Evolutionary conservation across 768 basidiomycete genomes (phyloP), one percentile per base, ranked within the genome.

Genomic region (Tulasnella sp.): DNA sequence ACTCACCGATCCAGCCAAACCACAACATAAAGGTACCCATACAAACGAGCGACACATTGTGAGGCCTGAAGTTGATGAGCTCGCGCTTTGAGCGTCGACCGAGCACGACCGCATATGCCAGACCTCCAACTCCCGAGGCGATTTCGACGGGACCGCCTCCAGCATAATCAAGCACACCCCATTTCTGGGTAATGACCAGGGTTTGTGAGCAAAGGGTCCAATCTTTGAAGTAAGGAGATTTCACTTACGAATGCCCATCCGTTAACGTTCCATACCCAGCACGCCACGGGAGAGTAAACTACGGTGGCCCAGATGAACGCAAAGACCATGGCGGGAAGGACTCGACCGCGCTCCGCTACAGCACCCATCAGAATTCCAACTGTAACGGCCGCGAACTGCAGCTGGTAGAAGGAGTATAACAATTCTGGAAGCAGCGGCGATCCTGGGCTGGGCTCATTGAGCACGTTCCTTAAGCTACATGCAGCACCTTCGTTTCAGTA

Each of bases 81-180:
- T 88, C 84, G 47, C 78, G 78, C 64, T 86, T 83, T 63, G 82
- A 77, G 61, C 93, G 79, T 51, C 83, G 82, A 19, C 93, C 93
- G 61, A 97, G 80, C 61, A 89, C 84, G 81, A 89, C 83, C 11
- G 91, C 81, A 71, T 84, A 89, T 0, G 91, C 90, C 58, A 96
- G 79, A 2, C 90, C 87, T 24, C 83, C 84, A 29, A 90, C 79
- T 21, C 93, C 93, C 62, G 84, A 86, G 50, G 84, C 85, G 61
- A 92, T 89, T 70, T 92, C 88, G 65, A 93, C 89, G 13, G 90
- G 90, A 9, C 87, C 87, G 17, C 89, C 89, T 45, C 86, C 86
- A 27, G 92, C 90, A 68, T 88, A 96, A 70, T 95, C 90, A 49
- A 89, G 75, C 26, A 87, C 86, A 15, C 92, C 92, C 63, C 72